Conservation (phyloP, 768 basidiomycete species). For the Boletus tylopilopsis region DNA sequence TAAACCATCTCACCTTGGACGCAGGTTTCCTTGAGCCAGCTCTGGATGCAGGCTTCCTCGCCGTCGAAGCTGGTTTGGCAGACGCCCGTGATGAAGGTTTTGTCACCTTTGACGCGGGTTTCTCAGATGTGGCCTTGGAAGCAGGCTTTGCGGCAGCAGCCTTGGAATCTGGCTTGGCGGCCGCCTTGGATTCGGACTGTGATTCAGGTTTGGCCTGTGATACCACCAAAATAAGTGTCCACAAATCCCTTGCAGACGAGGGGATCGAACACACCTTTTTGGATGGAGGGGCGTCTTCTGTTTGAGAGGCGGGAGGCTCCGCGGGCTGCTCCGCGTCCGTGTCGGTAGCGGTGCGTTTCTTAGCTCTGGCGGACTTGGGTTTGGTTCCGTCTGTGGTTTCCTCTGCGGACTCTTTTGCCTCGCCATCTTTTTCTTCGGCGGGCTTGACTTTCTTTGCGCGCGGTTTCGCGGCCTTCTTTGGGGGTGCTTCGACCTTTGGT, state of each 20-base stretch:
- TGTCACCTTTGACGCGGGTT: constrained; percentile 40
- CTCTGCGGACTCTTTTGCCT: constrained; percentile 33
- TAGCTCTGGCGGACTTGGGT: constrained; percentile 45
- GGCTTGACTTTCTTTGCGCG: constrained; percentile 44
- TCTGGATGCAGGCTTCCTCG: constrained; percentile 53
- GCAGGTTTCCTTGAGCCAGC: constrained; percentile 60
- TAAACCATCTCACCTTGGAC: constrained; percentile 46
- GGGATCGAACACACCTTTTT: constrained; percentile 52
- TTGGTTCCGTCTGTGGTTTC: constrained; percentile 35
- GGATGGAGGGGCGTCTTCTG: constrained; percentile 48
- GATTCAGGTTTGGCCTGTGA: constrained; percentile 43
- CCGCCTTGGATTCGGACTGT: constrained; percentile 24
- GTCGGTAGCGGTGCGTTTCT: constrained; percentile 50
- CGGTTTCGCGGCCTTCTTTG: constrained; percentile 66
- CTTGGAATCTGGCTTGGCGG: constrained; percentile 35
- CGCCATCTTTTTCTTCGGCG: constrained; percentile 43
- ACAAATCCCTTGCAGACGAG: constrained; percentile 1
- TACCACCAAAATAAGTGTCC: not conserved
- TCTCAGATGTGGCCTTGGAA: constrained; percentile 32
- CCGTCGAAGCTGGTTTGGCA: constrained; percentile 42
- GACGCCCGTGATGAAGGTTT: constrained; percentile 40
- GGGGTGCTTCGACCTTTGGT: constrained; percentile 47
- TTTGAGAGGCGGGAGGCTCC: constrained; percentile 34
- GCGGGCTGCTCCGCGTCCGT: constrained; percentile 35
- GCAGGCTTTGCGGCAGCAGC: constrained; percentile 26